A percentile compares a stretch with the other conserved stretches of the same genome.
These are phyloP conservation scores for Onygena corvina DNA, from an alignment of 2,329 filamentous ascomycete species.

Conservation along the genomic window DNA sequence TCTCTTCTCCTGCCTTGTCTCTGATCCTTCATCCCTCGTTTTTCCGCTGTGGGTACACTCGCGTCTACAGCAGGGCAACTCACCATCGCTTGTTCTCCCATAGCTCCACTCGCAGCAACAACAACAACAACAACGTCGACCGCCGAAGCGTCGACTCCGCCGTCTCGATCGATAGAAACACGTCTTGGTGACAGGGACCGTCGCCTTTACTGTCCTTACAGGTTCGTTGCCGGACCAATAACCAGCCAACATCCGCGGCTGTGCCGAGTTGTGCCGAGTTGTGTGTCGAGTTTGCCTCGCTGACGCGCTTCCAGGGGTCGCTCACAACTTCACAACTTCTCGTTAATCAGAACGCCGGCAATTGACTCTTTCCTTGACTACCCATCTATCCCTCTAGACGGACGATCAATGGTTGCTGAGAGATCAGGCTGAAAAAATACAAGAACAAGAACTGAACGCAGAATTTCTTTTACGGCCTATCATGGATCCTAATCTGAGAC, in stretches of 20 bases:
- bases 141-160: not conserved
- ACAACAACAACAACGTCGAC: not conserved
- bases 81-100: conserved; percentile 1
- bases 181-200: not conserved
- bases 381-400: not conserved
- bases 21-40: not conserved
- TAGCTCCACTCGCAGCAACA: not conserved
- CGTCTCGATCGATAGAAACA: too few relatives aligned
- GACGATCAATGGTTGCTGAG: conserved; percentile 15
- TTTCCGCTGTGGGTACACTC: conserved; percentile 6
- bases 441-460: not conserved
- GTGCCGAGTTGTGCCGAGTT: too few relatives aligned
- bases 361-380: conserved; percentile 6
- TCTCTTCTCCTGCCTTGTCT: conserved; percentile 8
- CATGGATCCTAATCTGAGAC: conserved; percentile 36
- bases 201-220: not conserved
- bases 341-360: not conserved
- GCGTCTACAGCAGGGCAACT: not conserved
- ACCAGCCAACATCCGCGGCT: too few relatives aligned
- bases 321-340: not conserved
- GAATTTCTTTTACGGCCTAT: conserved; percentile 14
- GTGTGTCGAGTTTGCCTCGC: too few relatives aligned
- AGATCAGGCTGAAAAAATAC: conserved; percentile 9
- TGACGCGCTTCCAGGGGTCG: not conserved
- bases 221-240: not conserved